Percentiles rank a stretch among this genome's conserved stretches.
phyloP scores from a whole-genome alignment of 768 basidiomycete species.

The Tephrocybe rancida region DNA sequence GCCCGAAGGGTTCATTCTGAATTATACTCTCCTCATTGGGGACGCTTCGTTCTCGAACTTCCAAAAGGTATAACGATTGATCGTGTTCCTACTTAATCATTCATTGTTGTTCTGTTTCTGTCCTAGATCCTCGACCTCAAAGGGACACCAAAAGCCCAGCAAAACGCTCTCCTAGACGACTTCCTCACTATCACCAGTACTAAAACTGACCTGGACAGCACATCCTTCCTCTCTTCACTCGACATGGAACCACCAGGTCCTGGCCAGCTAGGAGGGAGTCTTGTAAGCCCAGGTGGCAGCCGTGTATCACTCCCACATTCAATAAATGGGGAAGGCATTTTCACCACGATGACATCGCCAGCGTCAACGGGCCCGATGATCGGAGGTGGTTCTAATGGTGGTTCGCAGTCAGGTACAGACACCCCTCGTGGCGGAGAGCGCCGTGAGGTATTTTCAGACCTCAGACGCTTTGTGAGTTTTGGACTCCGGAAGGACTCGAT shows the following conservation, averaged over 20 bases:
- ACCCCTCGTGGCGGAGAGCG: slow-evolving; percentile 50
- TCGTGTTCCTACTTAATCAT: neutral
- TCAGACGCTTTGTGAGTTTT: slow-evolving; percentile 87
- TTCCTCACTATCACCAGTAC: slow-evolving; percentile 95
- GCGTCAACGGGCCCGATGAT: slow-evolving; percentile 65
- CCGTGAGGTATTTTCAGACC: slow-evolving; percentile 86
- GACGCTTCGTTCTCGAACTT: slow-evolving; percentile 97
- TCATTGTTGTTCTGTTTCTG: neutral
- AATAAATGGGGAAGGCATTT: slow-evolving; percentile 52
- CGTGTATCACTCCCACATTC: slow-evolving; percentile 54
- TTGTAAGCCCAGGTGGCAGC: slow-evolving; percentile 68
- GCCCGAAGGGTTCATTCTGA: slow-evolving; percentile 90
- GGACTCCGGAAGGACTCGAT: slow-evolving; percentile 74
- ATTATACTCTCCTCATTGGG: slow-evolving; percentile 92
- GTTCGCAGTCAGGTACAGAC: slow-evolving; percentile 39
- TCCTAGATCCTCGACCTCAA: slow-evolving; percentile 90
- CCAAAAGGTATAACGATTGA: slow-evolving; percentile 84
- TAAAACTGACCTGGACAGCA: slow-evolving; percentile 82
- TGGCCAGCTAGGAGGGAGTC: slow-evolving; percentile 47
- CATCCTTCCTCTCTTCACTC: slow-evolving; percentile 89
- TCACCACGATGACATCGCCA: slow-evolving; percentile 62
- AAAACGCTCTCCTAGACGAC: slow-evolving; percentile 88
- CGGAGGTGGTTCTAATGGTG: neutral
- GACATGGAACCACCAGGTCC: slow-evolving; percentile 90
- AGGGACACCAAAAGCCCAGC: slow-evolving; percentile 83